Base-by-base conservation (phyloP, 768 basidiomycete genomes). In the Lactifluus volemus region DNA sequence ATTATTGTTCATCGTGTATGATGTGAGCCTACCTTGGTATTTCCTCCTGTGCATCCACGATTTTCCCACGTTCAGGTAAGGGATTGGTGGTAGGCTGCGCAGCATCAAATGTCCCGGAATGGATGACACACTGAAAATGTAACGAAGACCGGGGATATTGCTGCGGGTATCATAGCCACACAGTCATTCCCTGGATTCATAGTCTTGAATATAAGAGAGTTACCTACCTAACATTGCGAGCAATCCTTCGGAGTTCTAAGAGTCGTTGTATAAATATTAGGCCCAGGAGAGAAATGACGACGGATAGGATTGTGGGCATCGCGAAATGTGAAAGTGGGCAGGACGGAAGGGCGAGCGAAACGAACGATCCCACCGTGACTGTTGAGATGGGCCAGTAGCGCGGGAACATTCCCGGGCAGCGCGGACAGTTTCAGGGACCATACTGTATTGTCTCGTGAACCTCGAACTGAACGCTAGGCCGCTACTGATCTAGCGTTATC, bases 81-180 rank as follows among this genome's bases (percentile, higher is more conserved):
- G 53, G 17, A 54, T 42, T 17, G 25, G 8, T 5, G 53, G 53
- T 3, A 54, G 29, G 10, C 17, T 39, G 29, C 8, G 6, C 11
- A 4, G 6, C 9, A 49, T 17, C 9, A 54, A 15, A 2, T 12
- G n/a, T 8, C 29, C 47, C 39, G 19, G 29, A 25, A 11, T 47
- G 29, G 48, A 36, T 2, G 32, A 2, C 2, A 42, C 49, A 21
- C 10, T n/a, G 6, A 61, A 36, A 44, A 61, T 54, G 19, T 44
- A 50, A n/a, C 55, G 49, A n/a, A 34, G 49, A 21, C 60, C 49
- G 19, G 60, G 10, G 29, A 61, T 42, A 5, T 61, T 41, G 38
- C 59, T 60, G 21, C 15, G 17, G 34, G 36, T 8, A 41, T 9
- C 30, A 54, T 2, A 5, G 49, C 9, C 30, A 54, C 25, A 25